Conservation (phyloP, 129 eudicot species). For the Centaurea solstitialis region DNA sequence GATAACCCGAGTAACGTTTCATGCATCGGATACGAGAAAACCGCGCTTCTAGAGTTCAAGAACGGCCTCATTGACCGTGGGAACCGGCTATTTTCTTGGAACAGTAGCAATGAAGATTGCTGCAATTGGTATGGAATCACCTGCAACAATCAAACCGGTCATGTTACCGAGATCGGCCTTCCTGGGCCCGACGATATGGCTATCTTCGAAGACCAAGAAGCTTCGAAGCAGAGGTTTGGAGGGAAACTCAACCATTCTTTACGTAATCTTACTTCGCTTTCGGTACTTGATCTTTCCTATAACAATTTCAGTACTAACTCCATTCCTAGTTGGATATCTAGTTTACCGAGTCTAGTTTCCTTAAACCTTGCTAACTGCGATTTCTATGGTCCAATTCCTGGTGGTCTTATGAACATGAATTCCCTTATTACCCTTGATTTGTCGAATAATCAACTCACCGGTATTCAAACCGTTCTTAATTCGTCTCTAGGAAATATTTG, state of each 20-base stretch:
- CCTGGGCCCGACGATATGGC: slow-evolving; percentile 20
- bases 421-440: slow-evolving; percentile 16
- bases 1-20: not conserved
- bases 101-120: slow-evolving; percentile 33
- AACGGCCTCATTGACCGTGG: slow-evolving; percentile 21
- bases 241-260: slow-evolving; percentile 44
- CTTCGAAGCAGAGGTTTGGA: slow-evolving; percentile 11
- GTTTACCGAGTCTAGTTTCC: slow-evolving; percentile 25
- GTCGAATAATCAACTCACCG: slow-evolving; percentile 13
- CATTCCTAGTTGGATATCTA: slow-evolving; percentile 33
- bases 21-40: slow-evolving; percentile 32
- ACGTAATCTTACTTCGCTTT: slow-evolving; percentile 34
- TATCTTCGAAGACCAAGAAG: not conserved
- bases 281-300: slow-evolving; percentile 27
- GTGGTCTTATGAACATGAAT: slow-evolving; percentile 20
- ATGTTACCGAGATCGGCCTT: slow-evolving; percentile 42
- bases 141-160: slow-evolving; percentile 44
- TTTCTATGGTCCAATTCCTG: slow-evolving; percentile 9
- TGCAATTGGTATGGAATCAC: slow-evolving; percentile 43
- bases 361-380: slow-evolving; percentile 8
- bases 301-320: slow-evolving; percentile 22
- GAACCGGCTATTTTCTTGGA: slow-evolving; percentile 38
- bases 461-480: not conserved
- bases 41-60: slow-evolving; percentile 36
- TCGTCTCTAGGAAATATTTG: slow-evolving; percentile 13